phyloP scores from a whole-genome alignment of 2,329 filamentous ascomycete genomes.

The Talaromyces sp. region DNA sequence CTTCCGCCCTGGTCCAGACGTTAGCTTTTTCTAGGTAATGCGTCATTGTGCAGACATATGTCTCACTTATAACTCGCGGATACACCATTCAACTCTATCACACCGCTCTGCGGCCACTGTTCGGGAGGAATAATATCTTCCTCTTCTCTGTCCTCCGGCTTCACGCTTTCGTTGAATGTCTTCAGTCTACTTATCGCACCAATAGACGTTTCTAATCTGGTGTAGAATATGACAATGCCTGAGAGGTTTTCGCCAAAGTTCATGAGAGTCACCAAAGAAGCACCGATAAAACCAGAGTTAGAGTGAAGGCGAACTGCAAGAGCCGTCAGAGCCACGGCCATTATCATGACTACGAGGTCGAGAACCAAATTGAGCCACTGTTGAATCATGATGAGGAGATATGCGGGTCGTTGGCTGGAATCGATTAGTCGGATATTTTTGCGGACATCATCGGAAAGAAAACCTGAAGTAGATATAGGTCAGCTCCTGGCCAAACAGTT shows the following conservation, averaged over 20 bases:
- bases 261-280: constrained; percentile 29
- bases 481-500: background rate
- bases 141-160: constrained; percentile 41
- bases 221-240: constrained; percentile 54
- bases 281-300: constrained; percentile 51
- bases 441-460: constrained; percentile 6
- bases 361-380: constrained; percentile 57
- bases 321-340: constrained; percentile 52
- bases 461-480: constrained; percentile 1
- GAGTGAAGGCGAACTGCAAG: constrained; percentile 49
- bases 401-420: constrained; percentile 56
- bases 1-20: background rate
- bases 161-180: constrained; percentile 48
- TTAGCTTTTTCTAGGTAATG: background rate
- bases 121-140: constrained; percentile 9
- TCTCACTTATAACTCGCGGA: constrained; percentile 16
- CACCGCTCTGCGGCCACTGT: constrained; percentile 13
- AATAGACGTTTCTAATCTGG: constrained; percentile 57
- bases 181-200: constrained; percentile 58
- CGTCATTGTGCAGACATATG: background rate
- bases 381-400: constrained; percentile 58
- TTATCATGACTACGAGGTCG: constrained; percentile 49
- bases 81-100: constrained; percentile 12
- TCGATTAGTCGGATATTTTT: constrained; percentile 52
- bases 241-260: constrained; percentile 9